Base-by-base conservation (phyloP, 371 early-diverging fungal genomes). In the Rhizopus sp. region DNA sequence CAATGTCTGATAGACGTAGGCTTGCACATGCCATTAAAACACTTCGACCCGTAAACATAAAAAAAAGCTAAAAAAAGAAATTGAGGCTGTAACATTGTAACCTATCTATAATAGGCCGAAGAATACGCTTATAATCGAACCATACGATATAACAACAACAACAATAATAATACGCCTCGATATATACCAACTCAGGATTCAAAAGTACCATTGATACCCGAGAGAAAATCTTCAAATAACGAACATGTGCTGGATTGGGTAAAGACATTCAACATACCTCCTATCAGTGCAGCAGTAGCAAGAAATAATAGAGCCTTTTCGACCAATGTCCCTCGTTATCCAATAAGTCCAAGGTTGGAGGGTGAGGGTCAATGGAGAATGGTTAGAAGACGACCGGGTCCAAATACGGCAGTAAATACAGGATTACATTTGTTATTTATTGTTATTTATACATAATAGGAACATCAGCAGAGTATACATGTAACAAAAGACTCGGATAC, bases 401-500 rank as follows among this genome's bases (percentile, higher is more conserved):
- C 39, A 13, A 3, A 34, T 16, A 12, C 33, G n/a, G 6, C 51
- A 44, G 29, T 40, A 54, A n/a, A 40, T 30, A 12, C 35, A 17
- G 32, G 32, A 32, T 48, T 31, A 6, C 32, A 12, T n/a, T 48
- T 3, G 17, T n/a, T 45, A 5, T 4, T 32, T 47, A 7, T 7
- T 12, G 7, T 30, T 13, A 23, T 10, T 6, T 47, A 9, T 10
- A 23, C 0, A 23, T 23, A 23, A 23, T 46, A 46, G 46, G 46
- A 46, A 23, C 46, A 46, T 29, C 46, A 46, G 15, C 46, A 46
- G 12, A 46, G 46, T 23, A 46, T 46, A 29, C 46, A 46, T 62
- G 66, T 66, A 30, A 73, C 74, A 16, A 59, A 57, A 35, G 74
- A 79, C 49, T 73, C 72, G 7, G 70, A 79, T 42, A 70, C 68